phyloP scores from a whole-genome alignment of 2,329 filamentous ascomycete species.

The Curvularia sp. region DNA sequence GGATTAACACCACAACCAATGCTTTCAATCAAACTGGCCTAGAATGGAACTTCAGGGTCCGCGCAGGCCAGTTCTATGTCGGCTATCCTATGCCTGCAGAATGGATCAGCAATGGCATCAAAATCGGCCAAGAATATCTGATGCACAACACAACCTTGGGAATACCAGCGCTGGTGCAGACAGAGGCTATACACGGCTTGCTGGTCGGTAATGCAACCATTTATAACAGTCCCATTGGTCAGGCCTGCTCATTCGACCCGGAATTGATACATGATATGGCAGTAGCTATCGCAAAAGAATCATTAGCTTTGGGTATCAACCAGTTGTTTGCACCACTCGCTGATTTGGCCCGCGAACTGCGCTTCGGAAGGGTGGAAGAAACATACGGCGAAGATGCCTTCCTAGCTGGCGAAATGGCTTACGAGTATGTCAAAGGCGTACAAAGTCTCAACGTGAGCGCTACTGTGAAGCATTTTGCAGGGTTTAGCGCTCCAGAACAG shows the following conservation, averaged over 20 bases:
- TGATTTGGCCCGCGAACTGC: slow-evolving; percentile 73
- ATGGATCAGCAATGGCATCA: slow-evolving; percentile 68
- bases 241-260: slow-evolving; percentile 74
- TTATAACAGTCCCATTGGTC: slow-evolving; percentile 78
- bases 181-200: slow-evolving; percentile 77
- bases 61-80: slow-evolving; percentile 75
- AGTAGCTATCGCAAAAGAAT: slow-evolving; percentile 68
- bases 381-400: slow-evolving; percentile 74
- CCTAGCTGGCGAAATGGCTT: slow-evolving; percentile 71
- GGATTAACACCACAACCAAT: slow-evolving; percentile 72
- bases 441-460: slow-evolving; percentile 71
- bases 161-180: slow-evolving; percentile 76
- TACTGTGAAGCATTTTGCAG: slow-evolving; percentile 79
- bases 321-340: slow-evolving; percentile 75
- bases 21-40: slow-evolving; percentile 72
- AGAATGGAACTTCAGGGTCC: slow-evolving; percentile 68
- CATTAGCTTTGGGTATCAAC: slow-evolving; percentile 71
- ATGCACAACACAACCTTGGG: slow-evolving; percentile 68
- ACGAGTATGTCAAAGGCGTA: slow-evolving; percentile 66
- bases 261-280: slow-evolving; percentile 71
- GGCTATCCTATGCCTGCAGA: slow-evolving; percentile 70
- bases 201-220: slow-evolving; percentile 76
- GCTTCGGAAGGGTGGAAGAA: slow-evolving; percentile 77
- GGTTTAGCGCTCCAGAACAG: slow-evolving; percentile 72
- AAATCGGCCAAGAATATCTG: slow-evolving; percentile 72